Conservation (phyloP, 1,284 basidiomycete genomes). For the Puccinia polysora region DNA sequence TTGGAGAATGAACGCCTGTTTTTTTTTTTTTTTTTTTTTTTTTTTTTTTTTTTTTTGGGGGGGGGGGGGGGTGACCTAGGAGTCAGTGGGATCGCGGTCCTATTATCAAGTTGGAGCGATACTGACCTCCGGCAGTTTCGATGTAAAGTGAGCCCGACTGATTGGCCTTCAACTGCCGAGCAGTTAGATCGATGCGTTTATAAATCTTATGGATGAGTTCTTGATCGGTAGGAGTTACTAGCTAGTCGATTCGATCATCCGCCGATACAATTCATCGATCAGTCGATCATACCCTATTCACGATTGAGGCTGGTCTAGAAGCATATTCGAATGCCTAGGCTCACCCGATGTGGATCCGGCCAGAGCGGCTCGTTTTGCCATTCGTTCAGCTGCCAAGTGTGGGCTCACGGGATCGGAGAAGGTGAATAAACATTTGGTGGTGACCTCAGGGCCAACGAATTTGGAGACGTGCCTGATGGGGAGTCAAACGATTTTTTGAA, state of each 20-base stretch:
- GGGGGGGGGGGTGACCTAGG: too few relatives aligned
- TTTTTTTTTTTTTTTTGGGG: background rate
- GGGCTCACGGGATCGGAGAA: slow-evolving; percentile 88
- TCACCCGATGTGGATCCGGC: slow-evolving; percentile 56
- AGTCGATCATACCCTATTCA: too few relatives aligned
- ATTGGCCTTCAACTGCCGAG: slow-evolving; percentile 55
- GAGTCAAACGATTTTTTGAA: background rate
- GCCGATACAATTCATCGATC: background rate
- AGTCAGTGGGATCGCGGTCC: slow-evolving; percentile 9
- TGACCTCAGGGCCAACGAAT: slow-evolving; percentile 59
- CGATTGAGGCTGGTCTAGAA: slow-evolving; percentile 50
- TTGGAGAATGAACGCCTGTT: slow-evolving; percentile 85
- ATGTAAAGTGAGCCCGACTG: slow-evolving; percentile 68
- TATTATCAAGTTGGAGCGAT: background rate
- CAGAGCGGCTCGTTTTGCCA: slow-evolving; percentile 50
- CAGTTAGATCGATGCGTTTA: slow-evolving; percentile 62
- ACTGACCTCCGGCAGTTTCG: slow-evolving; percentile 88
- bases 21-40: background rate
- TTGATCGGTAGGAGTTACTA: slow-evolving; percentile 57
- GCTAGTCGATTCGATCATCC: slow-evolving; percentile 20
- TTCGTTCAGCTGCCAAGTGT: slow-evolving; percentile 70
- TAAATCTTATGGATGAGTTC: slow-evolving; percentile 63
- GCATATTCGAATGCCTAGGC: slow-evolving; percentile 40
- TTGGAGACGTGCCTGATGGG: slow-evolving; percentile 65
- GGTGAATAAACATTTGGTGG: slow-evolving; percentile 70